Percentiles rank a stretch among this genome's conserved stretches.
These are phyloP conservation scores for Solanum aculeatissimum DNA, from an alignment of 305 asterid genomes.

Conservation along the genomic window DNA sequence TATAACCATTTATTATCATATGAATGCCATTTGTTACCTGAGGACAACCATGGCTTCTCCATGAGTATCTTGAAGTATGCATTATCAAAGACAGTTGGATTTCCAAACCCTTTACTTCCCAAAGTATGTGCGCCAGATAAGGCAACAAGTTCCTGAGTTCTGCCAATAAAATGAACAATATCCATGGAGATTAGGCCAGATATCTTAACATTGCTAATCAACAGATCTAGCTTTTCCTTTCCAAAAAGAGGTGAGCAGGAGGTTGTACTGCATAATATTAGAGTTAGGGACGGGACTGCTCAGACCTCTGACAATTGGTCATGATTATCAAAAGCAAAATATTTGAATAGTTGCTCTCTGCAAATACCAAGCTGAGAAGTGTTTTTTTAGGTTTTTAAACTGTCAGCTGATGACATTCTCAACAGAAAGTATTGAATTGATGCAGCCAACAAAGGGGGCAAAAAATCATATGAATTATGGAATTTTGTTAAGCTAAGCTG, in stretches of 20 bases:
- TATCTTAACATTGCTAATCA: background rate
- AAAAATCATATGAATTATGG: background rate
- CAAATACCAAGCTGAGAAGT: background rate
- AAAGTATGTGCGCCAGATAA: conserved; percentile 89
- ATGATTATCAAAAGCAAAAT: background rate
- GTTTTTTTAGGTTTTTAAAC: background rate
- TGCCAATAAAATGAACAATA: conserved; percentile 12
- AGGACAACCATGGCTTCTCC: conserved; percentile 74
- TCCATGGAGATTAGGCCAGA: background rate
- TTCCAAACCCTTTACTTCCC: conserved; percentile 90
- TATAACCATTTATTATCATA: background rate
- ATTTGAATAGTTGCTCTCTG: background rate
- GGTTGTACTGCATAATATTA: background rate
- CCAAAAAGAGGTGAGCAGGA: background rate
- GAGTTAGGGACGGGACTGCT: background rate
- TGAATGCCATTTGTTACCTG: conserved; percentile 30
- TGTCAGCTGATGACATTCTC: background rate
- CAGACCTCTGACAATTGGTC: background rate
- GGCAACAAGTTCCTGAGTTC: conserved; percentile 84
- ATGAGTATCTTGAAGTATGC: conserved; percentile 76
- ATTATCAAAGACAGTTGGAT: conserved; percentile 66
- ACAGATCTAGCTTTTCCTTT: background rate
- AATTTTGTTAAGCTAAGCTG: background rate
- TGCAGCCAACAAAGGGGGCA: background rate
- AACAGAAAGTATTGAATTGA: background rate